Conservation (phyloP, 176 grass and related monocot genomes). For the Bothriochloa decipiens region DNA sequence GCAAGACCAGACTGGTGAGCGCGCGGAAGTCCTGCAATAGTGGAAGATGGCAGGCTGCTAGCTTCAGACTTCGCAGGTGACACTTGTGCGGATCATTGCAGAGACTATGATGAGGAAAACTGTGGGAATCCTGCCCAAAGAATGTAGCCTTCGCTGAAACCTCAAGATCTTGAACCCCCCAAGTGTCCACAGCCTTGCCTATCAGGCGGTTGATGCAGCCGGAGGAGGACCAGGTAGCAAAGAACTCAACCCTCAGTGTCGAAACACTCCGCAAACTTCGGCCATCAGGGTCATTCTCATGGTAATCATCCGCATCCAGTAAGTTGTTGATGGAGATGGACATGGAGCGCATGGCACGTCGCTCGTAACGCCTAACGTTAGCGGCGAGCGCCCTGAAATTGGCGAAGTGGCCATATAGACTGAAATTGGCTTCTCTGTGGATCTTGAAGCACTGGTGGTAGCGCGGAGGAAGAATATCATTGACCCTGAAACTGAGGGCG, state of each 20-base stretch:
- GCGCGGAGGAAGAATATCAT: background rate
- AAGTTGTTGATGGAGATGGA: background rate
- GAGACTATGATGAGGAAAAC: constrained; percentile 14
- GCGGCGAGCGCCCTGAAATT: background rate
- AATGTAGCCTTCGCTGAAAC: constrained; percentile 18
- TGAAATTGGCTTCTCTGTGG: background rate
- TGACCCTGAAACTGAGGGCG: constrained; percentile 8
- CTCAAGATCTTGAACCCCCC: constrained; percentile 21
- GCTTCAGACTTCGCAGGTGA: constrained; percentile 26
- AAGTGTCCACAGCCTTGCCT: constrained; percentile 15
- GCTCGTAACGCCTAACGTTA: constrained; percentile 6
- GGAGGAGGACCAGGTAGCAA: background rate
- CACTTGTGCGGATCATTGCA: constrained; percentile 13
- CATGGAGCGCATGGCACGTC: constrained; percentile 19
- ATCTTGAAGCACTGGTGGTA: background rate
- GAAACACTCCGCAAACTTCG: background rate
- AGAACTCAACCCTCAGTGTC: background rate
- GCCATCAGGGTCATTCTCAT: background rate
- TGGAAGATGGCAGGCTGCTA: background rate
- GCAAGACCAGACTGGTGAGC: constrained; percentile 24
- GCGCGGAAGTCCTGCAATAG: background rate
- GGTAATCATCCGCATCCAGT: background rate
- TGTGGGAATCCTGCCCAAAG: background rate
- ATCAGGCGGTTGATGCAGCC: constrained; percentile 17
- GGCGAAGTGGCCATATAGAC: background rate